Evolutionary conservation across 805 yeast species (phyloP).

Genomic region (Monosporozyma siamensis): DNA sequence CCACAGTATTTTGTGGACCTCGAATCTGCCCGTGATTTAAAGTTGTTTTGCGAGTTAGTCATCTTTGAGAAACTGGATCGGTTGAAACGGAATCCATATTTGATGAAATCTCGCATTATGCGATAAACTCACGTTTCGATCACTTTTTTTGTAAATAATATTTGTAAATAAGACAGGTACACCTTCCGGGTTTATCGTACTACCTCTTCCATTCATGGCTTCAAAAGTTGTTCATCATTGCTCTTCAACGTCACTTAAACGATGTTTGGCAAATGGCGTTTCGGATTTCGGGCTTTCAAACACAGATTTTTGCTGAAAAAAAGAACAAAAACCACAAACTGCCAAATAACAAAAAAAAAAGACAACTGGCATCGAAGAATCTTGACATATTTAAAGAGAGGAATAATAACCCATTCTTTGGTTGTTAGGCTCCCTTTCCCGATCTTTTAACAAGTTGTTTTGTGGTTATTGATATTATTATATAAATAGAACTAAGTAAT

Average conservation of each 20-base stretch:
- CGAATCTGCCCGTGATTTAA: slow-evolving; percentile 62
- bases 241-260: too few species aligned
- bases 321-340: neutral
- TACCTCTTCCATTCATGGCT: too few species aligned
- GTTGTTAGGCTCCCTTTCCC: too few species aligned
- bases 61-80: slow-evolving; percentile 33
- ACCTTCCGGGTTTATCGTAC: neutral
- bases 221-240: too few species aligned
- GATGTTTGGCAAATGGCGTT: too few species aligned
- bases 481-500: too few species aligned
- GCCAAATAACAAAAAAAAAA: too few species aligned
- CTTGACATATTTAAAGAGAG: slow-evolving; percentile 1
- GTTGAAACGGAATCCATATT: slow-evolving; percentile 26
- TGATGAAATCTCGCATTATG: neutral
- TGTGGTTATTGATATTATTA: too few species aligned
- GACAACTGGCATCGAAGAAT: neutral
- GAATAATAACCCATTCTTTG: neutral
- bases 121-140: neutral
- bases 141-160: too few species aligned
- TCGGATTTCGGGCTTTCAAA: slow-evolving; percentile 2
- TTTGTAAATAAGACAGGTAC: neutral
- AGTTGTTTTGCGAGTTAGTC: slow-evolving; percentile 52
- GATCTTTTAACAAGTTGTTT: too few species aligned
- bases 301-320: neutral
- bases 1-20: slow-evolving; percentile 73